Evolutionary conservation across 2,329 filamentous ascomycete species (phyloP).

Genomic region (Geosmithia flava): DNA sequence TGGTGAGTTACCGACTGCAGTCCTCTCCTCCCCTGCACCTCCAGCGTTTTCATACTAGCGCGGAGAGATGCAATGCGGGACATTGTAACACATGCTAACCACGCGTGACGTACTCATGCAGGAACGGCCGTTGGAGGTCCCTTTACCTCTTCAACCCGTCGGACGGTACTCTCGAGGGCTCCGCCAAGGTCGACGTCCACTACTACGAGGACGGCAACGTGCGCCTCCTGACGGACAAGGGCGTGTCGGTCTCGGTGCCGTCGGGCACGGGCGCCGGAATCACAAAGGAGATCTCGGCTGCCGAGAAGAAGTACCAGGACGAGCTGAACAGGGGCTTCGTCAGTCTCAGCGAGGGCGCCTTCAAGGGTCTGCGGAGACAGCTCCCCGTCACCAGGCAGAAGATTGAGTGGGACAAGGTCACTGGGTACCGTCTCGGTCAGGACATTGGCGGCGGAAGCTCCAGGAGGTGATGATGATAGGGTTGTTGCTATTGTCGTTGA

Average conservation of each 20-base stretch:
- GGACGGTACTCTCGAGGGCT: constrained; percentile 58
- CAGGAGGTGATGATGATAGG: constrained; percentile 25
- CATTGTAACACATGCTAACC: not conserved
- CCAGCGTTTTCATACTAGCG: too few relatives aligned
- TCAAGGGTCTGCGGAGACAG: constrained; percentile 86
- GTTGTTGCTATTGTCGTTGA: not conserved
- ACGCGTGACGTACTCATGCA: constrained; percentile 15
- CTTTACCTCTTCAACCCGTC: constrained; percentile 68
- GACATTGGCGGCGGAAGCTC: constrained; percentile 61
- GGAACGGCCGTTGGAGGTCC: constrained; percentile 94
- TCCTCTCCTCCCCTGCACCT: too few relatives aligned
- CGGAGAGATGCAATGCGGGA: not conserved
- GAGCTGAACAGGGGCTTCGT: constrained; percentile 87
- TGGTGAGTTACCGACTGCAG: constrained; percentile 43
- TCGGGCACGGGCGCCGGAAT: constrained; percentile 56
- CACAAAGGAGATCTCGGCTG: constrained; percentile 61
- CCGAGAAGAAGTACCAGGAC: constrained; percentile 91
- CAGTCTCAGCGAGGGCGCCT: constrained; percentile 81
- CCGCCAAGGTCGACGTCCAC: constrained; percentile 88
- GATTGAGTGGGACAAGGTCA: constrained; percentile 98
- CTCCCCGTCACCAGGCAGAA: constrained; percentile 95
- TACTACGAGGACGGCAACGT: constrained; percentile 99
- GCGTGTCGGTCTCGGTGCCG: constrained; percentile 48
- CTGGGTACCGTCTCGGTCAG: constrained; percentile 76
- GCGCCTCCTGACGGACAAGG: constrained; percentile 78